Evolutionary conservation across 1,284 basidiomycete species (phyloP).

Genomic region (Amylostereum chailletii): DNA sequence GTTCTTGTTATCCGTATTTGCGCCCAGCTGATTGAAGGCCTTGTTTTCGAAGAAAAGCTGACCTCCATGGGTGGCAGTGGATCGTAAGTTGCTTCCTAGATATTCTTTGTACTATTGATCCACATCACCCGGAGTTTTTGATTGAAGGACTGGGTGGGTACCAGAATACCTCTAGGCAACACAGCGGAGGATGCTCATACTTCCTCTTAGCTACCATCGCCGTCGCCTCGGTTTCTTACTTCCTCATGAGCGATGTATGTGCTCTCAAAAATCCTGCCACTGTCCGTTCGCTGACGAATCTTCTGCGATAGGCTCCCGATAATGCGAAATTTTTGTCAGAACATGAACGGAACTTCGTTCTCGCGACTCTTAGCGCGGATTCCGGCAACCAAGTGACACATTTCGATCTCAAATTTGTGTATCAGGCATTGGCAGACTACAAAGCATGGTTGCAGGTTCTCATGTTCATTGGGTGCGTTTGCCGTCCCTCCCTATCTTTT

Average conservation of each 20-base stretch:
- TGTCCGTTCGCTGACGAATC: background rate
- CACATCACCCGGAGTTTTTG: constrained; percentile 17
- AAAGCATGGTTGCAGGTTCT: constrained; percentile 35
- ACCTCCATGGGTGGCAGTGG: constrained; percentile 36
- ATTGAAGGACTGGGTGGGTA: constrained; percentile 20
- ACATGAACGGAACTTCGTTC: constrained; percentile 23
- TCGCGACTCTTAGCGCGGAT: constrained; percentile 21
- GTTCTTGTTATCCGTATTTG: too few species aligned
- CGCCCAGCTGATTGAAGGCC: too few species aligned
- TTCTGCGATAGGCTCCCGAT: constrained; percentile 24
- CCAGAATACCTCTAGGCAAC: background rate
- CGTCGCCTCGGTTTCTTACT: constrained; percentile 27
- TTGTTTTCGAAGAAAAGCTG: constrained; percentile 14
- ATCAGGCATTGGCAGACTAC: constrained; percentile 33
- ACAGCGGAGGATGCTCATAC: background rate
- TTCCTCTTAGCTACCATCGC: constrained; percentile 23
- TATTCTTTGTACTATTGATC: background rate
- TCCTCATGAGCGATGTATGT: constrained; percentile 35
- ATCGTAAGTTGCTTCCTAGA: constrained; percentile 29
- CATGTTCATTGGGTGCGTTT: constrained; percentile 34
- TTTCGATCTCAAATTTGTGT: constrained; percentile 27
- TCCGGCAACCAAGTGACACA: constrained; percentile 21
- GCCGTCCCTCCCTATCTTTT: background rate
- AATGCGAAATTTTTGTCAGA: constrained; percentile 32
- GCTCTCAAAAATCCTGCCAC: background rate